Conservation (phyloP, 2,329 filamentous ascomycete genomes). For the Aspergillus chevalieri region DNA sequence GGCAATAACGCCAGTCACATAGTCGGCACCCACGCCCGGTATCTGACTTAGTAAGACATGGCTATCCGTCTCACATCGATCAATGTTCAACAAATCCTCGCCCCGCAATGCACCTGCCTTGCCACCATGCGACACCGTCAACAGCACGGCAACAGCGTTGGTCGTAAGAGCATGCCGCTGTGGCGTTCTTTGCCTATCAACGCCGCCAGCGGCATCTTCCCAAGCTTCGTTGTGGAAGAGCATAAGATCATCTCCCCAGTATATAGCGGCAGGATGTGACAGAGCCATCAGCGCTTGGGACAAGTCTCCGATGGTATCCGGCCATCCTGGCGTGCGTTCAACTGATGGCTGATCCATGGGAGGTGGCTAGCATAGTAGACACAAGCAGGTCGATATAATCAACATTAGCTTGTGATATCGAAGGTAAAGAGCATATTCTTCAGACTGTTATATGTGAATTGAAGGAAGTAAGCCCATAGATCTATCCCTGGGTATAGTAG, state of each 20-base stretch:
- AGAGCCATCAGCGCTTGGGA: neutral
- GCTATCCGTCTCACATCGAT: neutral
- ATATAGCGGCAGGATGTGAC: neutral
- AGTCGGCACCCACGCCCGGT: neutral
- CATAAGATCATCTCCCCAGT: neutral
- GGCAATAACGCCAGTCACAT: neutral
- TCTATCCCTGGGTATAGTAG: too few species aligned
- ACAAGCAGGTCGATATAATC: neutral
- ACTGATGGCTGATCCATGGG: neutral
- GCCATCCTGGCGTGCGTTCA: neutral
- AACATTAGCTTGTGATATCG: neutral
- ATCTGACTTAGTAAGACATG: neutral
- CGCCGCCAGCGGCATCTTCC: neutral
- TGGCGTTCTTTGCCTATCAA: neutral
- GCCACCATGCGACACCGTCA: neutral
- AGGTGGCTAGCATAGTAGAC: neutral
- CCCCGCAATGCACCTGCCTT: neutral
- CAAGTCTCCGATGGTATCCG: neutral
- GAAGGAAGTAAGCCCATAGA: neutral
- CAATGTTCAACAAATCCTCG: neutral
- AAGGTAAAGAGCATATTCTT: neutral
- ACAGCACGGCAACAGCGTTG: neutral
- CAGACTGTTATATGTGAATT: neutral
- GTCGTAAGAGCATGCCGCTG: neutral
- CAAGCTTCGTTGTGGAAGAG: neutral